Base-by-base conservation (phyloP, 2,329 filamentous ascomycete species). In the Penicillium sp. region DNA sequence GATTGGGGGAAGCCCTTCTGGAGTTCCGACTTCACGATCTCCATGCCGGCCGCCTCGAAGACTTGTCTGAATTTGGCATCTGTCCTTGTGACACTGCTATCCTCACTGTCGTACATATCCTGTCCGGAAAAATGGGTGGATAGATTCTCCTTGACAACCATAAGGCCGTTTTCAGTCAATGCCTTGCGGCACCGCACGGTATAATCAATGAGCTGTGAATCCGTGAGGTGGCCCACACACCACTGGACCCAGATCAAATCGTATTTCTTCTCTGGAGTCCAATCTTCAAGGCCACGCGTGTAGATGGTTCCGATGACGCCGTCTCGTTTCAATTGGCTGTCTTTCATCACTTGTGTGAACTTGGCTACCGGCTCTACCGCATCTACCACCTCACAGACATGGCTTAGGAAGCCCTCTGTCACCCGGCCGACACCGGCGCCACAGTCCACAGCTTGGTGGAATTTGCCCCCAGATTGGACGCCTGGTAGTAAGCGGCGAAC, bases 161-260 rank as follows among this genome's bases (percentile, higher is more conserved):
- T 80, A 41, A 75, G 61, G 1, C 73, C 73, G 10, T 56, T 63
- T 17, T 67, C 48, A 42, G 66, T 59, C 53, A 85, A 60, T 0
- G 73, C 73, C 0, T 67, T 58, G 42, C 75, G 77, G 64, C 87
- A 87, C 24, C 80, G 75, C 49, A 71, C 59, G 15, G 96, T 69
- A 61, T 84, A 95, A 2, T 71, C 72, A 1, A 85, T 73, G 4
- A 96, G 65, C 65, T 94, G 82, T 7, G 69, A 69, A 64, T 95
- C 88, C 0, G 80, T 88, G 48, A 95, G 72, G 66, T 96, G 85
- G 22, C 87, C 85, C 7, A 91, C 69, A 67, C 89, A 96, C 89
- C 90, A 95, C 68, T 96, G 90, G 45, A 80, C 84, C 87, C 88
- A 95, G 53, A 96, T 82, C 40, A 95, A 67, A 64, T 90, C 85